phyloP scores from a whole-genome alignment of 441 rosid species.

The Capsella rubella region DNA sequence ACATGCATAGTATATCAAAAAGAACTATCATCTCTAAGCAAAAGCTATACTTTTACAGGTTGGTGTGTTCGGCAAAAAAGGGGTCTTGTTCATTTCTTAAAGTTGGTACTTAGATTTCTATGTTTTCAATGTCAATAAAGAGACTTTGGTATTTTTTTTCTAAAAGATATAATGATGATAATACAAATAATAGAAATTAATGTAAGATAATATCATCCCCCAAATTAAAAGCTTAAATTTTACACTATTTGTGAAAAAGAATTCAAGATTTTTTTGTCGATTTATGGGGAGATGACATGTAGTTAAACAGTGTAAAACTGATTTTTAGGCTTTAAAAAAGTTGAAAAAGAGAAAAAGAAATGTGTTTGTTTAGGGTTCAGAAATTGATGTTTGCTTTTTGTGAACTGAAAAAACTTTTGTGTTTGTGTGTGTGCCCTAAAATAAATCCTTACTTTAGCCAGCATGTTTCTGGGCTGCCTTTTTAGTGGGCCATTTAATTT shows the following conservation, averaged over 20 bases:
- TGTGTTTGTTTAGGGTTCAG: slow-evolving; percentile 35
- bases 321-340: not conserved
- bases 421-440: slow-evolving; percentile 19
- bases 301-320: slow-evolving; percentile 23
- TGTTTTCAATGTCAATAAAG: slow-evolving; percentile 11
- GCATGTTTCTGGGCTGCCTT: slow-evolving; percentile 41
- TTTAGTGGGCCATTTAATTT: slow-evolving; percentile 31
- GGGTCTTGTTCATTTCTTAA: slow-evolving; percentile 35
- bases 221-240: not conserved
- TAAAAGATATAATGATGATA: not conserved
- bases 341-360: slow-evolving; percentile 17
- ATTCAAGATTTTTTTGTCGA: not conserved
- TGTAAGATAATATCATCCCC: not conserved
- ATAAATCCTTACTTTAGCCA: slow-evolving; percentile 40
- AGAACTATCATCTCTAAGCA: slow-evolving; percentile 27
- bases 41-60: slow-evolving; percentile 43
- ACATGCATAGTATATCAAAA: slow-evolving; percentile 18
- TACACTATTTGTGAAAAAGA: not conserved
- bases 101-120: slow-evolving; percentile 27
- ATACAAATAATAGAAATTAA: not conserved
- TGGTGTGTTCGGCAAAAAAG: slow-evolving; percentile 39
- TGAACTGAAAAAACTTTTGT: not conserved
- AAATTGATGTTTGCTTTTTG: slow-evolving; percentile 34
- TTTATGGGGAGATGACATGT: not conserved
- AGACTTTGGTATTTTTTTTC: not conserved